Evolutionary conservation across 495 filamentous ascomycete species (phyloP), one percentile per base, ranked within the genome.

Genomic region (Aspergillus conjunctus): DNA sequence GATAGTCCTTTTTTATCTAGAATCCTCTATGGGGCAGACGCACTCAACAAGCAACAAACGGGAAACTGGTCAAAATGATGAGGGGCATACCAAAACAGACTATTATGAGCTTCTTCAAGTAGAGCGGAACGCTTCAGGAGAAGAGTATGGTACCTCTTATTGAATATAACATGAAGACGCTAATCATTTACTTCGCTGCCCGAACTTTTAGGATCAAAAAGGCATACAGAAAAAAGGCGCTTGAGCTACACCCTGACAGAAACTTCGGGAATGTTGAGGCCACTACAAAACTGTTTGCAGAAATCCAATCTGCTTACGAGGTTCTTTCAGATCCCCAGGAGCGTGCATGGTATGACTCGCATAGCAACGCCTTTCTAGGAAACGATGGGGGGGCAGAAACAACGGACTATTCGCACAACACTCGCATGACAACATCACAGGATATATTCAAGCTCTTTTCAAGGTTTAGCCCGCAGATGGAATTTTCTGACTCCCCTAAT

Each of bases 311-410:
- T 10, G 94, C 94, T 39, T 96, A 98, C 72, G 92, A 98, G 69
- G 85, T 98, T 20, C 87, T 99, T 3, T 95, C 92, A 15, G 95
- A 99, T 71, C 86, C 91, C 8, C 93, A 98, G 71, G 94, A 99
- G 71, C 86, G 95, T 49, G 88, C 93, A 9, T 98, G 94, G 94
- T 99, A 99, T 73, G 93, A 99, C 68, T 90, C 91, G 21, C 94
- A 99, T 67, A 88, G 91, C 53, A 88, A 92, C 62, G 87, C 86
- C 14, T 92, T 98, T 51, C 77, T 97, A 52, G 81, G 85, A 2
- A 87, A 84, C 14, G 80, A 84, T 53, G 70, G 69, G 22, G 61
- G 34, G 18, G 26, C 62, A 48, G 61, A 79, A 72, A 44, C 72
- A 71, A 72, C 75, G 33, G 74, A 80, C 44, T 89, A 84, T 64